Base-by-base conservation (phyloP, 176 grass and related monocot genomes). In the Thalia dealbata region DNA sequence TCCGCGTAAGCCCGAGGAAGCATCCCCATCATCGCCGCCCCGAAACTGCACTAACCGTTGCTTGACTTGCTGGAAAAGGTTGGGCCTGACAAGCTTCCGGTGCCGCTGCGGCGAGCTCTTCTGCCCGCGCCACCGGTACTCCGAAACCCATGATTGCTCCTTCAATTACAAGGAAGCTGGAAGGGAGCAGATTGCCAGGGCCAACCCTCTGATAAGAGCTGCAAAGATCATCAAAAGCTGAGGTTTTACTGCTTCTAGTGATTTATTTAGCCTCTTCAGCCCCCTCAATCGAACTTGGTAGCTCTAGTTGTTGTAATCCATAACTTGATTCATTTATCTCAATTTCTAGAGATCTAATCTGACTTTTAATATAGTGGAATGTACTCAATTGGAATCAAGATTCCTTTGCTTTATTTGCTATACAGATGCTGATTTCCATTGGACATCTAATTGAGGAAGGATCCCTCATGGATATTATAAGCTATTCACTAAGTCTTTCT, bases 221-320 rank as follows among this genome's bases (percentile, higher is more conserved):
- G 73, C 82, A 6, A 84, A 84, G 76, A 84, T 84, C 73, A 84
- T 84, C 21, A 84, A 80, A 72, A 84, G 79, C 60, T 84, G 61
- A 84, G 64, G 77, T 61, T 61, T 14, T 23, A 24, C 21, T 61
- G 56, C 21, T 18, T 61, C 21, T 61, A 24, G 9, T 61, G 45
- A 48, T 48, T 48, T 4, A 3, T 48, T 48, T 48, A 7, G 45
- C 45, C 11, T 13, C 6, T 48, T 48, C 11, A 48, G 11, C 11
- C 45, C 45, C 45, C 6, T 48, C 6, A 48, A 48, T 48, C 11
- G 45, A 48, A 48, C 45, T 48, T 7, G 45, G 45, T 48, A 48
- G 45, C 45, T 48, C 45, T 48, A 38, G 1, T 48, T 48, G 45
- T 8, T 48, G 45, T 48, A 48, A 48, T 48, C 45, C 45, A 4